Conservation (phyloP, 148 eudicot species). For the Agrostemma githago region DNA sequence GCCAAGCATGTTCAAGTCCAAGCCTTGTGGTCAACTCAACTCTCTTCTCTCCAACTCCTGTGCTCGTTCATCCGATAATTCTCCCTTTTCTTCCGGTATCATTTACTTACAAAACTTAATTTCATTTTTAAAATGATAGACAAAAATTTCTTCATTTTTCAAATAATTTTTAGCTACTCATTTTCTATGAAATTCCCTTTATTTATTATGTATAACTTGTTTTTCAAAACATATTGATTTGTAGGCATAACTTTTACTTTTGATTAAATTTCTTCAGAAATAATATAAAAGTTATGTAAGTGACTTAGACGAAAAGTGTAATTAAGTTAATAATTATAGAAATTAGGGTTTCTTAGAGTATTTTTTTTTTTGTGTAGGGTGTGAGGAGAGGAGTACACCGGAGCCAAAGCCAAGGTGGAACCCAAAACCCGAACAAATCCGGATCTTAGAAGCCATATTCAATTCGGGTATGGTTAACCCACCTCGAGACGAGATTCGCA, state of each 20-base stretch:
- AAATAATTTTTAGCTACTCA: too few relatives aligned
- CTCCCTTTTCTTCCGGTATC: slow-evolving; percentile 40
- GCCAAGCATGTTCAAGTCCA: slow-evolving; percentile 98
- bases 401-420: slow-evolving; percentile 98
- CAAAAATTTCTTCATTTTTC: background rate
- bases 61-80: slow-evolving; percentile 24
- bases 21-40: slow-evolving; percentile 57
- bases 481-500: slow-evolving; percentile 83
- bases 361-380: slow-evolving; percentile 19
- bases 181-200: too few relatives aligned
- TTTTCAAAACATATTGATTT: too few relatives aligned
- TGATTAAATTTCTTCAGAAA: too few relatives aligned
- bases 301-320: too few relatives aligned
- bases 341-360: slow-evolving; percentile 19
- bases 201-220: too few relatives aligned
- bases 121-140: background rate
- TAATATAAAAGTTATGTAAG: too few relatives aligned
- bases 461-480: slow-evolving; percentile 98
- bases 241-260: too few relatives aligned
- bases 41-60: slow-evolving; percentile 34
- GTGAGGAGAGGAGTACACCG: slow-evolving; percentile 68
- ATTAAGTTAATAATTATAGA: too few relatives aligned
- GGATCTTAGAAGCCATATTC: slow-evolving; percentile 82
- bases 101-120: background rate
- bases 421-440: slow-evolving; percentile 92